Evolutionary conservation across 2,329 filamentous ascomycete species (phyloP), one percentile per base, ranked within the genome.

Genomic region (Niveomyces coronatus): DNA sequence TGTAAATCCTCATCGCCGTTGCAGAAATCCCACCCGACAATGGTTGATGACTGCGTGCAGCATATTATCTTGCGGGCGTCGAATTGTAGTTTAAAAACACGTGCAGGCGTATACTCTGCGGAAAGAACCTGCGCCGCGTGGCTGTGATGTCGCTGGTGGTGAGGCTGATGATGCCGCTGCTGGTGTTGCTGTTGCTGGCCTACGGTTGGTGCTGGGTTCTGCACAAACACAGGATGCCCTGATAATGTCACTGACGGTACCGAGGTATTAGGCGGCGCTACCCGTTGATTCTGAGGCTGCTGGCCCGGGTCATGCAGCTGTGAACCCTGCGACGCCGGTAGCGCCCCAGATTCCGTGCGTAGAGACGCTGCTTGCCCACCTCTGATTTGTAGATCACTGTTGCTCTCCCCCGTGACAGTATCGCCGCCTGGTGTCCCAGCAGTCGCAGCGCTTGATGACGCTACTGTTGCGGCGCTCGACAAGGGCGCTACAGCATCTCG

Each of bases 11-110:
- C 61, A 47, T 98, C 88, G 4, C 77, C 82, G 48, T 87, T 85
- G 42, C 87, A 91, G 68, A 96, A 98, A 58, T 98, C 91, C 91
- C 91, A 98, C 0, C 88, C 91, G 1, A 96, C 86, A 53, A 98
- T 96, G 13, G 82, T 78, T 27, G 80, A 80, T 40, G 91, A 86
- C 57, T 96, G 88, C 46, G 84, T 91, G 56, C 89, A 95, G 63
- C 88, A 95, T 39, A 98, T 82, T 48, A 98, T 93, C 50, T 88
- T 79, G 16, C 87, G 75, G 1, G 87, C 85, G 55, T 98, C 91
- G 49, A 95, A 98, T 57, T 98, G 91, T 24, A 96, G 68, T 61
- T 98, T 98, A 68, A 96, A 98, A 3, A 98, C 84, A 17, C 91
- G 63, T 7, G 69, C 65, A 9, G 68, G 64, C 39, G 64, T 67